A percentile compares a stretch with the other conserved stretches of the same genome.
Conservation (phyloP, 345 rosid species). For the Aethionema arabicum region DNA sequence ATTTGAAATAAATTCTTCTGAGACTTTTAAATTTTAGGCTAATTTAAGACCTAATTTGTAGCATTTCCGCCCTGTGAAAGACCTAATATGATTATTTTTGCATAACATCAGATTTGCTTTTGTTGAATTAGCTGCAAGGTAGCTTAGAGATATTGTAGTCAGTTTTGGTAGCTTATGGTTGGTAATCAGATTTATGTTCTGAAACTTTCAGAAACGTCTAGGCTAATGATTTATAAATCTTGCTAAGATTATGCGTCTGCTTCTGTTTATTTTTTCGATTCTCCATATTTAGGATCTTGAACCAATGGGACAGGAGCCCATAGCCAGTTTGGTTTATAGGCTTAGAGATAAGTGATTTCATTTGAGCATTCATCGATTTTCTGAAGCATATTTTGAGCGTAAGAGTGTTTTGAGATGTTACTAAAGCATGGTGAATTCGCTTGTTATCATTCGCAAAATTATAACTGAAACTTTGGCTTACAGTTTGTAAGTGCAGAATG, state of each 20-base stretch:
- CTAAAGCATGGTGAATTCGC: too few relatives aligned
- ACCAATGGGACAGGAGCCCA: too few relatives aligned
- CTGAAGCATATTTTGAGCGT: too few relatives aligned
- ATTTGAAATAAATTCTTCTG: not conserved
- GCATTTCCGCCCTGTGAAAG: constrained; percentile 2
- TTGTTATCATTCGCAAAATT: too few relatives aligned
- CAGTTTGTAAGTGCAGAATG: constrained; percentile 47
- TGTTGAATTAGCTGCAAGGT: not conserved
- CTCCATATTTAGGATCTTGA: too few relatives aligned
- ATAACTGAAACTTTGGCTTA: not conserved
- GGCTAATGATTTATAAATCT: not conserved
- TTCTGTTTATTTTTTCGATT: not conserved
- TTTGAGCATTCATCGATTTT: too few relatives aligned
- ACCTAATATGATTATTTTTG: not conserved
- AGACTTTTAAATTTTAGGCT: not conserved
- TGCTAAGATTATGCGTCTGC: not conserved
- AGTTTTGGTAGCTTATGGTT: constrained; percentile 1
- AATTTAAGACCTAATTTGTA: not conserved
- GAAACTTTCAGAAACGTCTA: not conserved
- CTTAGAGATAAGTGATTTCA: too few relatives aligned
- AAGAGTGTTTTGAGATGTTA: too few relatives aligned
- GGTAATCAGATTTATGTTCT: constrained; percentile 8
- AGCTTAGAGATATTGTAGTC: not conserved
- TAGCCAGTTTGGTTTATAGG: too few relatives aligned
- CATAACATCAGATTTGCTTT: not conserved